Percentiles rank a stretch among this genome's conserved stretches.
Evolutionary conservation across 1,284 basidiomycete species (phyloP).

Genomic region (Apiotrichum mycotoxinovorans): DNA sequence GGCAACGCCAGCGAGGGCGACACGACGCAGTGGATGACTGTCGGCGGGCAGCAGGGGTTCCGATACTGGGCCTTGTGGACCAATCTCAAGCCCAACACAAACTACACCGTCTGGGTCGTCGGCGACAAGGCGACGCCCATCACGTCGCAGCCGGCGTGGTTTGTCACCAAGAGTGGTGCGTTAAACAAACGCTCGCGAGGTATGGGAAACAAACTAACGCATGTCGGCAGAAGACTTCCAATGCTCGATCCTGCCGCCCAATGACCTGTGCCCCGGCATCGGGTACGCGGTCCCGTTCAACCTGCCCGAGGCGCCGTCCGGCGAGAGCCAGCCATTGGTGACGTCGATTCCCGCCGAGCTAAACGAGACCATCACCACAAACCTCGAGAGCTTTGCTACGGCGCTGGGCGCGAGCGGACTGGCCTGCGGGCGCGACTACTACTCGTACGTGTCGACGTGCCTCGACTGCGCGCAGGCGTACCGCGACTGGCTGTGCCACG

Average conservation of each 20-base stretch:
- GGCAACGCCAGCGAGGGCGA: constrained; percentile 9
- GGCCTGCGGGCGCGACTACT: constrained; percentile 74
- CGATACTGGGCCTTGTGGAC: constrained; percentile 31
- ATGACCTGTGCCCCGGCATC: constrained; percentile 69
- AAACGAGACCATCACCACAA: constrained; percentile 52
- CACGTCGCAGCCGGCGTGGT: constrained; percentile 39
- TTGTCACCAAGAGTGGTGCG: constrained; percentile 46
- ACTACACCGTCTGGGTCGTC: constrained; percentile 46
- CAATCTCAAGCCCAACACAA: constrained; percentile 29
- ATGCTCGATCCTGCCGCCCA: constrained; percentile 67
- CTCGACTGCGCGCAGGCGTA: constrained; percentile 71
- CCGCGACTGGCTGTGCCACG: constrained; percentile 71
- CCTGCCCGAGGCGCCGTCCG: constrained; percentile 1
- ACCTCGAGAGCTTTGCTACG: constrained; percentile 68
- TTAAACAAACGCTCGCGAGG: neutral
- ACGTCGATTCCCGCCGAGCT: neutral
- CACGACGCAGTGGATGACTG: constrained; percentile 30
- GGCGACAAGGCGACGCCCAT: constrained; percentile 14
- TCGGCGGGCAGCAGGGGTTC: constrained; percentile 35
- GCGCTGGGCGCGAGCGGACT: constrained; percentile 56
- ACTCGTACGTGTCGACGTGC: constrained; percentile 72
- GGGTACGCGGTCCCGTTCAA: constrained; percentile 65
- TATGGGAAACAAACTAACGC: neutral
- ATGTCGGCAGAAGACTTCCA: constrained; percentile 59
- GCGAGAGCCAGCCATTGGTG: constrained; percentile 22